Percentiles rank a stretch among this genome's conserved stretches.
Evolutionary conservation across 768 basidiomycete species (phyloP).

Genomic region (Boletus tomentosulus): DNA sequence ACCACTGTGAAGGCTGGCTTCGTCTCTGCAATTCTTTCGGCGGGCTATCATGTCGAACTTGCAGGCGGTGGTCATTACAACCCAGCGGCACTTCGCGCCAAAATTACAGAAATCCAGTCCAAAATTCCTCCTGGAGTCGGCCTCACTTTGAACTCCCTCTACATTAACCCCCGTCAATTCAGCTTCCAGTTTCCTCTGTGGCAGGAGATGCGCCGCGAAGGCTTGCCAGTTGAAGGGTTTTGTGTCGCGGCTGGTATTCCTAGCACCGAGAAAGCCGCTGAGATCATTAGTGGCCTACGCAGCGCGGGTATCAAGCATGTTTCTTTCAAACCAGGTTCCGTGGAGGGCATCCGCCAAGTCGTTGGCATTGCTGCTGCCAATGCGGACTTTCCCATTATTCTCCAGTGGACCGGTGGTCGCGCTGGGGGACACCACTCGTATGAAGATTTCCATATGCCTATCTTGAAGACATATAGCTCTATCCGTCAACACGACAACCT

Average conservation of each 20-base stretch:
- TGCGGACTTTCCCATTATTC: constrained; percentile 93
- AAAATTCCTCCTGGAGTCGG: constrained; percentile 86
- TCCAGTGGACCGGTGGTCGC: constrained; percentile 99
- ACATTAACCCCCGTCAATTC: constrained; percentile 98
- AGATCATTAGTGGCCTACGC: constrained; percentile 85
- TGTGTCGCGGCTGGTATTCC: constrained; percentile 98
- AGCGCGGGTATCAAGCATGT: constrained; percentile 91
- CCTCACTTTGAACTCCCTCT: constrained; percentile 89
- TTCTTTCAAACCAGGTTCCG: constrained; percentile 96
- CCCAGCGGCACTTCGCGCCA: constrained; percentile 78
- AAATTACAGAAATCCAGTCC: constrained; percentile 88
- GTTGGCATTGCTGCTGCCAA: constrained; percentile 92
- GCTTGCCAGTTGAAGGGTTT: constrained; percentile 96
- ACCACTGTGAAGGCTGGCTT: constrained; percentile 95
- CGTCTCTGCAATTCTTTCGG: constrained; percentile 86
- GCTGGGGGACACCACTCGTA: constrained; percentile 98
- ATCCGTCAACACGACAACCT: constrained; percentile 91
- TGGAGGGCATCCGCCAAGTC: constrained; percentile 97
- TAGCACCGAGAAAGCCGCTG: constrained; percentile 92
- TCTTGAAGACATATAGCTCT: constrained; percentile 82
- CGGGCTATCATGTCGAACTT: constrained; percentile 94
- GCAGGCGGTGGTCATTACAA: constrained; percentile 99
- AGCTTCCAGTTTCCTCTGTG: constrained; percentile 96
- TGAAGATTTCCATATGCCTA: constrained; percentile 98
- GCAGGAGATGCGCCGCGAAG: constrained; percentile 96